Evolutionary conservation across 192 early-diverging fungal species (phyloP).

Genomic region (Podochytrium sp.): DNA sequence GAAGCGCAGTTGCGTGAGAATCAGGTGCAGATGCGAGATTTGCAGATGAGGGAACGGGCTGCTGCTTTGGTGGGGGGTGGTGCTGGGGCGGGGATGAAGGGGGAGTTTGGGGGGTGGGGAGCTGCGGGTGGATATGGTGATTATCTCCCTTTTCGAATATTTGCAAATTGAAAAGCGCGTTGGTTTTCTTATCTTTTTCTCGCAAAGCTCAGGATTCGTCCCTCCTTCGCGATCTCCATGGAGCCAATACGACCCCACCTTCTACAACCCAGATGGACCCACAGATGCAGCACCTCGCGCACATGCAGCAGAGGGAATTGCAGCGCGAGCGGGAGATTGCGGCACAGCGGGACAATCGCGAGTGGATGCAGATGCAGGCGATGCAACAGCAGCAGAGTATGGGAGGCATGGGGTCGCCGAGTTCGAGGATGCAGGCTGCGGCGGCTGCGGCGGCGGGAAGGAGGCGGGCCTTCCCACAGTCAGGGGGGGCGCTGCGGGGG

Average conservation of each 20-base stretch:
- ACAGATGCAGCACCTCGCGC: conserved; percentile 15
- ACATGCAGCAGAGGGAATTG: conserved; percentile 11
- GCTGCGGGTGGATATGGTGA: conserved; percentile 12
- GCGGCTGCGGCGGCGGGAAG: conserved; percentile 21
- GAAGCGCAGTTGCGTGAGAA: conserved; percentile 49
- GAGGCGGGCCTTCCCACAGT: conserved; percentile 26
- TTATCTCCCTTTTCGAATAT: background rate
- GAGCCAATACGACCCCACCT: conserved; percentile 6
- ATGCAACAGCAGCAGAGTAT: conserved; percentile 21
- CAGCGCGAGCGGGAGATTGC: conserved; percentile 18
- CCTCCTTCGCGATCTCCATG: conserved; percentile 17
- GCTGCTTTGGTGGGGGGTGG: conserved; percentile 4
- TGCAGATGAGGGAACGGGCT: conserved; percentile 39
- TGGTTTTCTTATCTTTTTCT: background rate
- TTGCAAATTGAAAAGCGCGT: background rate
- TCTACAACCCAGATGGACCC: background rate
- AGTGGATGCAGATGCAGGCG: conserved; percentile 26
- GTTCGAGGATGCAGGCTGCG: conserved; percentile 25
- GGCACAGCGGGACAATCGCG: conserved; percentile 1
- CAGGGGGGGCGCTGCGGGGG: background rate
- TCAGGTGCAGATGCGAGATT: conserved; percentile 38
- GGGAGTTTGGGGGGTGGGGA: background rate
- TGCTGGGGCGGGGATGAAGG: background rate
- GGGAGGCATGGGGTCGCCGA: conserved; percentile 3
- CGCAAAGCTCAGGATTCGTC: conserved; percentile 15